Conservation (phyloP, 177 flowering plant genomes). For the Telopea speciosissima region DNA sequence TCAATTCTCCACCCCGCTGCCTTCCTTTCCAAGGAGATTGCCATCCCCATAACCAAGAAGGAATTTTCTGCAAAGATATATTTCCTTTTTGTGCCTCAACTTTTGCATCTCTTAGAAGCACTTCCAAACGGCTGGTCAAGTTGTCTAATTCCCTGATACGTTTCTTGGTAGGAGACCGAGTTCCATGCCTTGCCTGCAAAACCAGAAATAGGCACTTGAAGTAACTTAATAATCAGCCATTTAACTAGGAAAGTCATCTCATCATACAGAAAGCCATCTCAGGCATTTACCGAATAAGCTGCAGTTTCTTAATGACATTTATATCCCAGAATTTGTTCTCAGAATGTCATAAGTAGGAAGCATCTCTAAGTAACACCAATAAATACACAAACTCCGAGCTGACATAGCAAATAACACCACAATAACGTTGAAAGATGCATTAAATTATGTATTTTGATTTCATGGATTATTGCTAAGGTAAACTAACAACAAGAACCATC, state of each 20-base stretch:
- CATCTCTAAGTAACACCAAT: background rate
- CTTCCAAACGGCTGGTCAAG: conserved; percentile 43
- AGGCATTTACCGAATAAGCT: background rate
- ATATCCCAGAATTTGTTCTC: background rate
- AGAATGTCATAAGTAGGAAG: background rate
- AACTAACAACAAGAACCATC: too few relatives aligned
- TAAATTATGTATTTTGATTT: too few relatives aligned
- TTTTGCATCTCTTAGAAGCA: conserved; percentile 48
- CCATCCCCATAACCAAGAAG: conserved; percentile 79
- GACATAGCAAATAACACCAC: background rate
- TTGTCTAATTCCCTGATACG: conserved; percentile 59
- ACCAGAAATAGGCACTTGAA: background rate
- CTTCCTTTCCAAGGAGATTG: conserved; percentile 93
- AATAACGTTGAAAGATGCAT: background rate
- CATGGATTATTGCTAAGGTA: too few relatives aligned
- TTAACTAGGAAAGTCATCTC: background rate
- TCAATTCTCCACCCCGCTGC: conserved; percentile 70
- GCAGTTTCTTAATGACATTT: background rate
- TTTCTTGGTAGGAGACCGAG: conserved; percentile 89
- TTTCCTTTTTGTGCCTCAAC: conserved; percentile 17
- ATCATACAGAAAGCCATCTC: background rate
- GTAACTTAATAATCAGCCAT: background rate
- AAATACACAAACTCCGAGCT: too few relatives aligned
- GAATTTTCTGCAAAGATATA: conserved; percentile 32
- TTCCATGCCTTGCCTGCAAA: conserved; percentile 88